These are phyloP conservation scores for Euryodendron excelsum DNA, from an alignment of 148 eudicot genomes.

Conservation along the genomic window DNA sequence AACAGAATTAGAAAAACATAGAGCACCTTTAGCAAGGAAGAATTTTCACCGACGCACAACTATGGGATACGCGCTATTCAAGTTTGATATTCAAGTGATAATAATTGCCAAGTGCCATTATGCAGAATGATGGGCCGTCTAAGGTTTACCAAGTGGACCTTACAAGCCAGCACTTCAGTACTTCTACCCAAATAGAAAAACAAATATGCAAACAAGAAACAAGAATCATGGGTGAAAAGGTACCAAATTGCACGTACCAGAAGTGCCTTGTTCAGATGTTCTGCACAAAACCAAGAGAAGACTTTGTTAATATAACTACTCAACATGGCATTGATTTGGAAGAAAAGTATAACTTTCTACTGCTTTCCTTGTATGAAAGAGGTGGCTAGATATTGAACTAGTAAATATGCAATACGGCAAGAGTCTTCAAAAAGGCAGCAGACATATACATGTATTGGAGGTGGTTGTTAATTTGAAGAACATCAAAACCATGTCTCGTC, in stretches of 20 bases:
- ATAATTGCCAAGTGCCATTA: not conserved
- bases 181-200: not conserved
- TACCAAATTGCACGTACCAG: slow-evolving; percentile 49
- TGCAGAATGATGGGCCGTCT: not conserved
- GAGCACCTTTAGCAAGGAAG: not conserved
- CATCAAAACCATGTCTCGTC: not conserved
- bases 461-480: not conserved
- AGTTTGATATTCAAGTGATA: not conserved
- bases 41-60: not conserved
- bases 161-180: not conserved
- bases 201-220: not conserved
- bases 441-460: not conserved
- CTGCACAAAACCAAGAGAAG: slow-evolving; percentile 49
- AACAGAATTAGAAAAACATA: not conserved
- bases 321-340: not conserved
- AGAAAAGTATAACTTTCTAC: not conserved
- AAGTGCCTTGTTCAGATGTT: slow-evolving; percentile 79
- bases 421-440: not conserved
- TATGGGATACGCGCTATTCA: not conserved
- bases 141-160: not conserved
- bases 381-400: not conserved
- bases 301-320: not conserved
- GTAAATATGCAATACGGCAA: not conserved
- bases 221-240: not conserved
- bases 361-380: not conserved